Evolutionary conservation across 345 rosid species (phyloP), one percentile per base, ranked within the genome.

Genomic region (Boechera divaricarpa): DNA sequence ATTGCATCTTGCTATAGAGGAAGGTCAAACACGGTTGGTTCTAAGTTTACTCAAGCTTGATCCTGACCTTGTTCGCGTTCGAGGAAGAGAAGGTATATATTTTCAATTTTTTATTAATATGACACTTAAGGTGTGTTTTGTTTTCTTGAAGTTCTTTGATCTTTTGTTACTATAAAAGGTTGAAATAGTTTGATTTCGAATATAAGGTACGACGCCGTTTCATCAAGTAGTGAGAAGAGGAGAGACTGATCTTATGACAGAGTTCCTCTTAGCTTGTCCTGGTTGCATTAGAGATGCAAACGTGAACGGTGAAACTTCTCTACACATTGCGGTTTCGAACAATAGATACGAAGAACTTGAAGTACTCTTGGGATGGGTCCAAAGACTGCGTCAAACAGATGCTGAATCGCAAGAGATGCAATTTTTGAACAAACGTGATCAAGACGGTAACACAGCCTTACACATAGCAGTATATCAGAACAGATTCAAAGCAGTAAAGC

Each of bases 1-100:
- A 2, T 38, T 83, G 42, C 83, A 83, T 35, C 55, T 83, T 15
- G 86, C 85, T 5, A 12, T 83, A 35, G 75, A 65, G 12, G 63
- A 75, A 32, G 45, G 72, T 5, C 66, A 81, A 7, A 44, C 29
- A 15, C 31, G 33, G 16, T 2, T 73, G 2, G 74, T 63, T 10
- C 15, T 74, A 9, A 5, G 58, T 41, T 64, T 85, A 0, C 0
- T 81, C 9, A 12, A 59, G 56, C 24, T 61, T 72, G 24, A 59
- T 68, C 15, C 73, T 67, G 38, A 77, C 44, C 77, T 80, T 31
- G 59, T 52, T 49, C 80, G 77, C 1, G 45, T 75, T 10, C 38
- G 3, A 9, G 85, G 83, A 12, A 76, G 69, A 63, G 55, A 64
- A 32, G 83, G 83, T 38, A 49, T 21, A 70, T 16, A 41, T 7